A percentile compares a stretch with the other conserved stretches of the same genome.
Conservation (phyloP, 345 rosid species). For the Iberis pinnata region DNA sequence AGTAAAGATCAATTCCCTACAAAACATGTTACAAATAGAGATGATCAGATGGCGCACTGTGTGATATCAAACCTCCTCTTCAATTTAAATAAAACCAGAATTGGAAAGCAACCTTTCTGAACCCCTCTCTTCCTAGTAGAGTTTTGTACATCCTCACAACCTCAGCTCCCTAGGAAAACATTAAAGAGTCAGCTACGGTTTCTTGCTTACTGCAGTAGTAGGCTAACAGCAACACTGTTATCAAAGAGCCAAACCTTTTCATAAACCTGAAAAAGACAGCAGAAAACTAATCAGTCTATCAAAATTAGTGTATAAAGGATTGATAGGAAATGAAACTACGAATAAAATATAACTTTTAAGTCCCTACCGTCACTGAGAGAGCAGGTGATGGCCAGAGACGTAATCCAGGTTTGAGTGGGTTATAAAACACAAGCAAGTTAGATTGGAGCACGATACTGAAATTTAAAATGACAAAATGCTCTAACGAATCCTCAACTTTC, state of each 20-base stretch:
- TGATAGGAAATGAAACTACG: constrained; percentile 7
- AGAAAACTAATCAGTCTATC: constrained; percentile 16
- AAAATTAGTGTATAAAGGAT: constrained; percentile 16
- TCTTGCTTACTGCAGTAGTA: constrained; percentile 1
- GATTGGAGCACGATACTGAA: constrained; percentile 10
- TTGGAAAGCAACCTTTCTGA: constrained; percentile 59
- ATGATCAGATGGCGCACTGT: not conserved
- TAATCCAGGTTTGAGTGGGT: constrained; percentile 26
- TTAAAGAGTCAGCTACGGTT: constrained; percentile 15
- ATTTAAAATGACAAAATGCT: constrained; percentile 4
- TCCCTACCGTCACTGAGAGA: constrained; percentile 77
- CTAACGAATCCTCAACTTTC: constrained; percentile 3
- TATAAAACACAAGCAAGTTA: constrained; percentile 28
- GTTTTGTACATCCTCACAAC: constrained; percentile 99
- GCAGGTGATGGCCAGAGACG: constrained; percentile 28
- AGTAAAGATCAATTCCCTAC: constrained; percentile 97
- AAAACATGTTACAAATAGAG: constrained; percentile 19
- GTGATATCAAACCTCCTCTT: not conserved
- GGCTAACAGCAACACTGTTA: constrained; percentile 1
- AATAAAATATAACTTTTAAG: not conserved
- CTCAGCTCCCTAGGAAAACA: constrained; percentile 83
- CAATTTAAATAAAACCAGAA: not conserved
- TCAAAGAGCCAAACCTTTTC: constrained; percentile 61
- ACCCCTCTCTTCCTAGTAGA: constrained; percentile 78
- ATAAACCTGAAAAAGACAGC: constrained; percentile 61